A percentile compares a stretch with the other conserved stretches of the same genome.
Evolutionary conservation across 148 eudicot genomes (phyloP).

Genomic region (Vaccinium macrocarpon): DNA sequence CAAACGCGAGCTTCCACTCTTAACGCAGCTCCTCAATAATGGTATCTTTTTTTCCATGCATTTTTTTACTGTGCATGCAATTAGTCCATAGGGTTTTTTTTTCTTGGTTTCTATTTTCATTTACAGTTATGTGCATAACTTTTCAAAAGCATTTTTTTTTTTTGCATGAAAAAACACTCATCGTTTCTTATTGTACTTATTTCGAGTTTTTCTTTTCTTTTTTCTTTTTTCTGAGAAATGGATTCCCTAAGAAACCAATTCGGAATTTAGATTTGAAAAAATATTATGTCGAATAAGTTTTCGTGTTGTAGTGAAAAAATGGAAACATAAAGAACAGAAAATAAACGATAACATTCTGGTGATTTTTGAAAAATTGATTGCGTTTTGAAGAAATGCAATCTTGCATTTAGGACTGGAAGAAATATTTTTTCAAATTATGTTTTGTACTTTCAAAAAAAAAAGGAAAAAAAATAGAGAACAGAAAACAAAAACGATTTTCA

Average conservation of each 20-base stretch:
- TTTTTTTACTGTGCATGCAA: not conserved
- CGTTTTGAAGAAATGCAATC: not conserved
- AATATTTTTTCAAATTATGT: not conserved
- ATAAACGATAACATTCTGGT: not conserved
- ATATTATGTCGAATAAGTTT: not conserved
- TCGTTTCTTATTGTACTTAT: not conserved
- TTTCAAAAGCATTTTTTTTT: not conserved
- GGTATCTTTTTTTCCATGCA: conserved; percentile 35
- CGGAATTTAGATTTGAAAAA: not conserved
- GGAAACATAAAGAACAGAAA: not conserved
- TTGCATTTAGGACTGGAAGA: not conserved
- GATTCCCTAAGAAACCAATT: not conserved
- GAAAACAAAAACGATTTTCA: not conserved
- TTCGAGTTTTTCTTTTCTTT: not conserved
- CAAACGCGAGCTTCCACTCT: conserved; percentile 89
- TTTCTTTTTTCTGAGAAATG: not conserved
- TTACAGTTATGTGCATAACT: not conserved
- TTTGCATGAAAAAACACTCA: not conserved
- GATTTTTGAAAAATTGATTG: not conserved
- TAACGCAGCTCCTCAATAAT: conserved; percentile 81
- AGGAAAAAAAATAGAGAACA: not conserved
- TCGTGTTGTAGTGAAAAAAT: not conserved
- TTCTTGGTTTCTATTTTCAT: not conserved
- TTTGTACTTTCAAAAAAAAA: not conserved
- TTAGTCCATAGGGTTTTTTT: not conserved